Percentiles rank a stretch among this genome's conserved stretches.
Evolutionary conservation across 1,284 basidiomycete species (phyloP).

Genomic region (Chalciporus sp.): DNA sequence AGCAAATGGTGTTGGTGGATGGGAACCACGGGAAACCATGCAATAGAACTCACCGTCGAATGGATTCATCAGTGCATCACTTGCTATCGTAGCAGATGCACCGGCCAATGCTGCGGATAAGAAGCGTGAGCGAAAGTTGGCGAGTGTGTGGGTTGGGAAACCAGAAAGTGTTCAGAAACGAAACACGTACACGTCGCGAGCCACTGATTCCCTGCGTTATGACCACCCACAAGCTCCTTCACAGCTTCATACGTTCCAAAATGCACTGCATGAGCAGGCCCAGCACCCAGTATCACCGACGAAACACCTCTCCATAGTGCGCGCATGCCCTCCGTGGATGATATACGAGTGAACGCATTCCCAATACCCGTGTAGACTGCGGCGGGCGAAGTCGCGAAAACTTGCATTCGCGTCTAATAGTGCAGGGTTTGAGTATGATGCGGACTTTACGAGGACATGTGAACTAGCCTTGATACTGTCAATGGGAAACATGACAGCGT

Average conservation of each 20-base stretch:
- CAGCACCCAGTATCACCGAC: slow-evolving; percentile 96
- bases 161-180: background rate
- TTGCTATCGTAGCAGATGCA: slow-evolving; percentile 91
- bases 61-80: slow-evolving; percentile 99
- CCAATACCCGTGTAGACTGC: slow-evolving; percentile 89
- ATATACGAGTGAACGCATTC: slow-evolving; percentile 88
- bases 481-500: slow-evolving; percentile 98
- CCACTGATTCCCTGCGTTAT: slow-evolving; percentile 78
- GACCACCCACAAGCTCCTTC: slow-evolving; percentile 92
- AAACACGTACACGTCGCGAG: slow-evolving; percentile 70
- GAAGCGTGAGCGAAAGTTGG: slow-evolving; percentile 13
- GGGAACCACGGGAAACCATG: slow-evolving; percentile 3
- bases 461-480: slow-evolving; percentile 93
- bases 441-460: background rate
- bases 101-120: slow-evolving; percentile 78
- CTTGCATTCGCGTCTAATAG: slow-evolving; percentile 96
- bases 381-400: slow-evolving; percentile 82
- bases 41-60: slow-evolving; percentile 82
- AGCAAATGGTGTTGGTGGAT: slow-evolving; percentile 17
- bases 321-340: slow-evolving; percentile 89
- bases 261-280: slow-evolving; percentile 97
- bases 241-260: slow-evolving; percentile 96
- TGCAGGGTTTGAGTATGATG: slow-evolving; percentile 3
- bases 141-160: background rate
- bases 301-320: slow-evolving; percentile 96